A percentile compares a stretch with the other conserved stretches of the same genome.
Conservation (phyloP, 306 rosid species). For the Cucumis melo region DNA sequence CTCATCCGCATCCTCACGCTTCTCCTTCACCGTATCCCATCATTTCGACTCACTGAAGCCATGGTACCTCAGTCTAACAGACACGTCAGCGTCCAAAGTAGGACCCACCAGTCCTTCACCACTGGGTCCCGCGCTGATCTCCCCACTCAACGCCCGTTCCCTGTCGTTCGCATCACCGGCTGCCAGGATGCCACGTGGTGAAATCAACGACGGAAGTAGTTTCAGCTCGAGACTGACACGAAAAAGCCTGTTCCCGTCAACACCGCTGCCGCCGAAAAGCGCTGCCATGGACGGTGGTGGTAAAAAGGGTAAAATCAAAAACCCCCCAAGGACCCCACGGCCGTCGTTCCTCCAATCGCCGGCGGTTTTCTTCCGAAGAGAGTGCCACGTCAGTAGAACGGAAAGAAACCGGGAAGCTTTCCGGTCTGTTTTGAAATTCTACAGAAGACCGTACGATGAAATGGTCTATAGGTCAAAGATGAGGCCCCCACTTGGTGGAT, state of each 20-base stretch:
- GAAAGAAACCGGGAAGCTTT: conserved; percentile 65
- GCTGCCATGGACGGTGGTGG: conserved; percentile 24
- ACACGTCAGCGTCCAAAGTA: conserved; percentile 80
- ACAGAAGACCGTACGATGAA: conserved; percentile 79
- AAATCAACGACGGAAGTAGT: conserved; percentile 14
- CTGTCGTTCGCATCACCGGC: conserved; percentile 85
- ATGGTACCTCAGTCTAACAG: conserved; percentile 75
- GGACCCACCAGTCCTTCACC: conserved; percentile 52
- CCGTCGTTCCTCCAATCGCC: conserved; percentile 87
- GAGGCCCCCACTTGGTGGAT: conserved; percentile 95
- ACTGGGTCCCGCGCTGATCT: conserved; percentile 63
- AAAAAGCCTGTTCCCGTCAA: conserved; percentile 63
- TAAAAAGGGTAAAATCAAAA: background rate
- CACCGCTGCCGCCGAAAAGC: conserved; percentile 68
- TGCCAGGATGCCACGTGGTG: conserved; percentile 50
- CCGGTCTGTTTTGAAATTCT: conserved; percentile 54
- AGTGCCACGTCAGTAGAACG: conserved; percentile 35
- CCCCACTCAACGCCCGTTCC: conserved; percentile 78
- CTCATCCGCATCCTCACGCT: conserved; percentile 79
- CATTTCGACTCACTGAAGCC: conserved; percentile 85
- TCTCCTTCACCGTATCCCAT: conserved; percentile 87
- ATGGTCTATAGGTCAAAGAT: conserved; percentile 90
- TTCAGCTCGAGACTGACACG: conserved; percentile 23
- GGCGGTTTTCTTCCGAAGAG: conserved; percentile 62
- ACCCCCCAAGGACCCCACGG: conserved; percentile 42